phyloP scores from a whole-genome alignment of 768 basidiomycete genomes.

The Tricholoma terreum region DNA sequence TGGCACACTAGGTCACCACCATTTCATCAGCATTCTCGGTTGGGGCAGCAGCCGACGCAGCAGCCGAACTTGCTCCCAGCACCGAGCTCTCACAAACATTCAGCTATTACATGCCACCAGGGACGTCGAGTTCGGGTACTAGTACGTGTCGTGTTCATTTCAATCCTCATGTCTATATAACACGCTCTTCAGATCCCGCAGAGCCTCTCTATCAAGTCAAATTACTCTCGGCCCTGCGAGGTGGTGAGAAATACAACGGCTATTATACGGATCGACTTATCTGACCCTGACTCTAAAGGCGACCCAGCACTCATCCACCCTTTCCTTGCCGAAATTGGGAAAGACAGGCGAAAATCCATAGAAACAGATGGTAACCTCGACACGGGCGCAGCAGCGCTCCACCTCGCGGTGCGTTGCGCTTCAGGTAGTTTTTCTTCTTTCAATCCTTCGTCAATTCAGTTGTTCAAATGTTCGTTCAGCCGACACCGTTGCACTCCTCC shows the following conservation, averaged over 20 bases:
- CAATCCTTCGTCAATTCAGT: background rate
- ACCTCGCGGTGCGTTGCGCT: conserved; percentile 81
- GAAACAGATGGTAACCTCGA: conserved; percentile 51
- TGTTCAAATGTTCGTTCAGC: conserved; percentile 32
- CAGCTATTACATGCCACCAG: background rate
- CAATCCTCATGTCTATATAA: background rate
- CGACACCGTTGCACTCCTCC: conserved; percentile 64
- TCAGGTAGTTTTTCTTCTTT: conserved; percentile 46
- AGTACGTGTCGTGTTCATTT: conserved; percentile 2
- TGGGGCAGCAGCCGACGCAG: background rate
- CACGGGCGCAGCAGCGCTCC: conserved; percentile 71
- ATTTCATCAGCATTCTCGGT: background rate
- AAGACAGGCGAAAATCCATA: conserved; percentile 46
- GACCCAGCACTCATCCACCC: conserved; percentile 80
- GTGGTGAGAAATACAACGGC: conserved; percentile 38
- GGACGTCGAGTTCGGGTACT: conserved; percentile 1
- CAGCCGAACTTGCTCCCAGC: background rate
- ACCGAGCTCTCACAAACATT: background rate
- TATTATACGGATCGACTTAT: background rate
- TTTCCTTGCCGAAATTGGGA: conserved; percentile 72
- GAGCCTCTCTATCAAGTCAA: conserved; percentile 65
- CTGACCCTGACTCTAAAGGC: conserved; percentile 38
- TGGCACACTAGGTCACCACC: too few species aligned
- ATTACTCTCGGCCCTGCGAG: conserved; percentile 58
- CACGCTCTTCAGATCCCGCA: background rate